Base-by-base conservation (phyloP, 164 flowering plant species). In the Cinnamomum chago region DNA sequence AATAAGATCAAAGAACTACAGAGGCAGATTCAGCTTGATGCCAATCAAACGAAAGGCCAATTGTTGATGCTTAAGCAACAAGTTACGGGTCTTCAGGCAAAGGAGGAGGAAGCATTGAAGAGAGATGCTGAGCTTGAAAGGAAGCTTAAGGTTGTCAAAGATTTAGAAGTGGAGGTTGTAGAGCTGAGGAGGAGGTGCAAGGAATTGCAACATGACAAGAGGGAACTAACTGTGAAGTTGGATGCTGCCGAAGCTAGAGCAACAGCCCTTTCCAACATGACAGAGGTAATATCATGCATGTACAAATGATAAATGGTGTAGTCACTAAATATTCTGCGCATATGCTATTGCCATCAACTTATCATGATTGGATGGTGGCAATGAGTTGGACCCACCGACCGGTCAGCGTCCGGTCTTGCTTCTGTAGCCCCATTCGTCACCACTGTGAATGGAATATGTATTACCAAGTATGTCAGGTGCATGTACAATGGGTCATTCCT, bases 191-290 rank as follows among this genome's bases (percentile, higher is more conserved):
- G 99, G 79, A 91, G 83, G 80, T 92, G 90, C 80, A 91, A 82
- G 83, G 99, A 93, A 78, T 92, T 93, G 83, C 97, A 92, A 82
- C 88, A 88, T 82, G 95, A 93, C 83, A 95, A 93, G 81, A 86
- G 98, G 81, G 97, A 95, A 78, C 77, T 93, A 75, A 76, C 81
- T n/a, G 79, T 92, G 58, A 92, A 93, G 78, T 75, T 93, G 51
- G 93, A 90, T 81, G 84, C 94, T 70, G 95, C 97, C 77, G 93
- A 95, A 79, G 75, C 89, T 58, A 92, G 80, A 84, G 81, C 83
- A n/a, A 74, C 82, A 33, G 64, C 83, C 22, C 90, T 95, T 51
- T 90, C 97, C 68, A 88, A 84, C 58, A 87, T 88, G 89, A 92
- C 98, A 47, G 98, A 95, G 94, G 99, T 93, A 40, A 83, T 28